Evolutionary conservation across 2,329 filamentous ascomycete species (phyloP), one percentile per base, ranked within the genome.

Genomic region (Allantophomopsis lycopodina): DNA sequence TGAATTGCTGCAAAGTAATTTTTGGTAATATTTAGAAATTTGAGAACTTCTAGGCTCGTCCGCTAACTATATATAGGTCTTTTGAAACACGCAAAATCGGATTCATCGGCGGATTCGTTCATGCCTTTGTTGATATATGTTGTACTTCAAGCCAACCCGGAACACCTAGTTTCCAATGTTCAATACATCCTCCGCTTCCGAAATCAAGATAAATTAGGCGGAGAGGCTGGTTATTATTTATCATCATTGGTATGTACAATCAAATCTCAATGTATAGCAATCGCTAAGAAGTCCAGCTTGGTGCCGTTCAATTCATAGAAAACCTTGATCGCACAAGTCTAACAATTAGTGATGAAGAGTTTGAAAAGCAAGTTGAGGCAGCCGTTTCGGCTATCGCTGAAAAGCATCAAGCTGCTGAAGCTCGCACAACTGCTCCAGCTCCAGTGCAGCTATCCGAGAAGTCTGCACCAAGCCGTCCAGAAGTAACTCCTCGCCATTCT

Each of bases 1-100:
- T 98, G 41, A 98, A 98, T 61, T 95, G 88, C 63, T 98, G 91
- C 73, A 98, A 98, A 62, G 93, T 98, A 46, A 96, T 98, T 46
- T 96, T 98, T 60, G 91, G 83, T 86, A 60, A 49, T 36, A 70
- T 51, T 15, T 4, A 14, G 20, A n/a, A 12, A 14, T 17, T 5
- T 20, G 10, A 14, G 8, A 6, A 16, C 33, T 37, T 16, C 13
- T 34, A 6, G 2, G 16, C 10, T 16, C 35, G 5, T 28, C 23
- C 18, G n/a, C 46, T 57, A 46, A 57, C 28, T 31, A 32, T 23
- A 11, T 18, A 11, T 40, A 84, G 82, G 89, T 14, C 76, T 94
- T 37, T 66, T 98, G 39, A 88, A 89, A 48, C 93, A 95, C 56
- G 79, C 85, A 39, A 93, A 94, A 60, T 83, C 82, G 2, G 91